Conservation (phyloP, 2,329 filamentous ascomycete genomes). For the Scedosporium boydii region DNA sequence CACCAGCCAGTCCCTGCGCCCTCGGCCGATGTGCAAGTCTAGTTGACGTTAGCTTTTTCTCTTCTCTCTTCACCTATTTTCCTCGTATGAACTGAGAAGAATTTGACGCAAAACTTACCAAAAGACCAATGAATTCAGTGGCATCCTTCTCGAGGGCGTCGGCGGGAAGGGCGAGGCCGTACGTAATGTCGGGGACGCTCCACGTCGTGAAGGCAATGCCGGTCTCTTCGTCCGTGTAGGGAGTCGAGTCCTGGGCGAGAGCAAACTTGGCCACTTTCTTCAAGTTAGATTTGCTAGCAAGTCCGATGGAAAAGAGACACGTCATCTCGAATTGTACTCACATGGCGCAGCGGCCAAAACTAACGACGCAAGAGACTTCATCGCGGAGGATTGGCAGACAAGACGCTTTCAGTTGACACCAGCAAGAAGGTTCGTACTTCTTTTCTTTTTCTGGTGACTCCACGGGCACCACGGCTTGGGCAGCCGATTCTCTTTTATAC, state of each 20-base stretch:
- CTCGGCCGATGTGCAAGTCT: conserved; percentile 20
- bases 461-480: neutral
- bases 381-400: neutral
- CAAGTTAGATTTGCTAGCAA: too few relatives aligned
- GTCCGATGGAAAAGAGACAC: neutral
- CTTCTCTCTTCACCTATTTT: conserved; percentile 9
- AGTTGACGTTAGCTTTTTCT: conserved; percentile 7
- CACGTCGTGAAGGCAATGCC: conserved; percentile 46
- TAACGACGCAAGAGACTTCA: neutral
- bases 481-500: neutral
- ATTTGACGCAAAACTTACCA: conserved; percentile 26
- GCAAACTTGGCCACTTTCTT: neutral
- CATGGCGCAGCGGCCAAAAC: neutral
- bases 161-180: conserved; percentile 43
- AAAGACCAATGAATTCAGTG: conserved; percentile 48
- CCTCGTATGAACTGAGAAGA: neutral
- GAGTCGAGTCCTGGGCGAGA: conserved; percentile 8
- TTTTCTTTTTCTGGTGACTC: neutral
- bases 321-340: neutral
- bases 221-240: conserved; percentile 35
- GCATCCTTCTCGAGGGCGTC: conserved; percentile 35
- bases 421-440: too few relatives aligned
- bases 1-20: conserved; percentile 2
- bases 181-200: conserved; percentile 30
- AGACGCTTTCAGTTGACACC: neutral